Base-by-base conservation (phyloP, 106 monocot species). In the Phalaenopsis equestris region DNA sequence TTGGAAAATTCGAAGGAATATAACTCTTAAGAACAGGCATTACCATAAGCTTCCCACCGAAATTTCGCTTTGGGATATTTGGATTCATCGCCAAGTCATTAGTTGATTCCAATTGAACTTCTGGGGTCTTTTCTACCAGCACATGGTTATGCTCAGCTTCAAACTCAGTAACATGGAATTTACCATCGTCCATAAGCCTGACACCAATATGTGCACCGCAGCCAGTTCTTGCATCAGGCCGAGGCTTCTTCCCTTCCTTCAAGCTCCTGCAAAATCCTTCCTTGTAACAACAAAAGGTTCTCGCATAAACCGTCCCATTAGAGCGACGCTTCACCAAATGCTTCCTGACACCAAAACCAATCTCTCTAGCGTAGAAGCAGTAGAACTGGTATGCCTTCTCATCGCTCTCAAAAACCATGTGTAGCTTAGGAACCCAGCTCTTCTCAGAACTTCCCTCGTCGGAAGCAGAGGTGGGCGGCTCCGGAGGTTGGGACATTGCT, bases 261-360 rank as follows among this genome's bases (percentile, higher is more conserved):
- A 74, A 55, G 18, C 55, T 81, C 74, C 81, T 52, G 55, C 75
- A 75, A 41, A 56, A 75, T 24, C 81, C 81, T 58, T 81, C 81
- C 57, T 76, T 81, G 23, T 76, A 58, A 39, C 81, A 81, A 21
- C 55, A 52, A 76, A 42, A 81, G 19, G 75, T 58, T 39, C 81
- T 56, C 8, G 75, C 42, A 11, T 37, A 56, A 2, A 81, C 75
- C 16, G 75, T 56, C 12, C 81, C 81, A 58, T 75, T 75, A 42
- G 75, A 56, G 38, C 83, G 78, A 57, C 79, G 67, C 42, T 79
- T 84, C 37, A 79, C 8, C 75, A 46, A 36, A 76, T 61, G 56
- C 24, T 84, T 84, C 46, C 84, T 41, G 38, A 84, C 65, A 42
- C 80, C 80, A 41, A 84, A 84, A 58, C 84, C 84, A 47, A 84